Evolutionary conservation across 2,329 filamentous ascomycete species (phyloP), one percentile per base, ranked within the genome.

Genomic region (Dichotomopilus funicola): DNA sequence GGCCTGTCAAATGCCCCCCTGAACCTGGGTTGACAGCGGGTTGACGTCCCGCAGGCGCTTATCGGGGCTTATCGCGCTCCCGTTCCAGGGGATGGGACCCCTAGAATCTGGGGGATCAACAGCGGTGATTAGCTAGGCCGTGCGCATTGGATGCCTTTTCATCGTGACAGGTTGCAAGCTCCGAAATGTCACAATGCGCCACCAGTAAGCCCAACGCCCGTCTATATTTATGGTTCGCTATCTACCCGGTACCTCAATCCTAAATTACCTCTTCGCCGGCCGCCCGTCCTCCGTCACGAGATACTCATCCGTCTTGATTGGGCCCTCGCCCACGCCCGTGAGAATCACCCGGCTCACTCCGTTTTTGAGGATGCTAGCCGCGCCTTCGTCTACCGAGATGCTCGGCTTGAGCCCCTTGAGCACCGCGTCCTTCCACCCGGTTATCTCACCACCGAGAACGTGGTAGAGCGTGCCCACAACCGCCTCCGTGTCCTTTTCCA

Each of bases 261-360:
- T 11, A 43, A 4, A 49, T 64, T 54, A 68, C 55, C 64, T 66
- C 59, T 67, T 71, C 19, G 71, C 67, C 37, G 74, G 70, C 63
- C 80, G 73, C 11, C 87, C 87, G 54, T 82, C 78, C 67, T 85
- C 86, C 60, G 80, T 81, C 58, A 95, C 81, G 59, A 96, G 73
- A 67, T 86, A 85, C 68, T 92, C 81, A 12, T 92, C 81, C 4
- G 90, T 88, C 77, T 83, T 89, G 61, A 87, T 73, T 0, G 94
- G 94, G 0, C 92, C 94, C 69, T 95, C 89, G 1, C 94, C 94
- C 44, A 99, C 94, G 51, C 86, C 81, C 1, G 95, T 97, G 75
- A 91, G 75, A 63, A 99, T 99, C 40, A 99, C 86, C 61, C 91
- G 82, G 72, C 86, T 90, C 5, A 99, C 85, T 33, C 94, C 94